A percentile compares a stretch with the other conserved stretches of the same genome.
phyloP scores from a whole-genome alignment of 2,329 filamentous ascomycete species.

The Sporothrix curviconia region DNA sequence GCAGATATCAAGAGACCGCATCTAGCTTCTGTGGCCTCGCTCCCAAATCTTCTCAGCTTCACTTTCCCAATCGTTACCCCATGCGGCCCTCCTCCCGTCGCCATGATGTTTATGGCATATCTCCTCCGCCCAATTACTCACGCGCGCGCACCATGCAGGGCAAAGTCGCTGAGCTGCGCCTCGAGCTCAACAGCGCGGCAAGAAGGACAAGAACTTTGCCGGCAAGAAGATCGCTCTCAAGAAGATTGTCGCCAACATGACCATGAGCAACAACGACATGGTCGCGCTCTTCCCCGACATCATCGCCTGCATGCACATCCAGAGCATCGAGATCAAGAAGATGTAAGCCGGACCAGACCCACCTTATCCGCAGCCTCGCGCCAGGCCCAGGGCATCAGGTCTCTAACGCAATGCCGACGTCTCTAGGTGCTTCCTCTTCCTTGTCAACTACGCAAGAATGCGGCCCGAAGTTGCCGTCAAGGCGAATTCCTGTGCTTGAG shows the following conservation, averaged over 20 bases:
- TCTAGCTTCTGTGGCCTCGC: too few relatives aligned
- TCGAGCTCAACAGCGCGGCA: slow-evolving; percentile 86
- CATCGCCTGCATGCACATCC: slow-evolving; percentile 89
- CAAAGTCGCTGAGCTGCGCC: slow-evolving; percentile 94
- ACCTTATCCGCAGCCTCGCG: too few relatives aligned
- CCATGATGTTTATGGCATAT: slow-evolving; percentile 49
- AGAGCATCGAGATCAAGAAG: slow-evolving; percentile 97
- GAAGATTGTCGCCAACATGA: slow-evolving; percentile 99
- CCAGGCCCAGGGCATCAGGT: too few relatives aligned
- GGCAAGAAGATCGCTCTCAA: slow-evolving; percentile 97
- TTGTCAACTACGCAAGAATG: slow-evolving; percentile 94
- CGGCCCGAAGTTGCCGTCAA: slow-evolving; percentile 92
- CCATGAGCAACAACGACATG: slow-evolving; percentile 99
- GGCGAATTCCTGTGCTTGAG: slow-evolving; percentile 78
- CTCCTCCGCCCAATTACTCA: slow-evolving; percentile 39
- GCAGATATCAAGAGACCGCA: too few relatives aligned
- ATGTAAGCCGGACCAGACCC: slow-evolving; percentile 66
- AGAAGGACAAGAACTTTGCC: slow-evolving; percentile 95
- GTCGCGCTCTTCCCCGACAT: slow-evolving; percentile 93
- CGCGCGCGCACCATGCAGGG: slow-evolving; percentile 66
- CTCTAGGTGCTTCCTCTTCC: slow-evolving; percentile 86
- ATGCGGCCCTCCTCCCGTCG: background rate
- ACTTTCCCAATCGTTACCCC: background rate
- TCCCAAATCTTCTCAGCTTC: too few relatives aligned
- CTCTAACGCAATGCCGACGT: background rate